A percentile compares a stretch with the other conserved stretches of the same genome.
These are phyloP conservation scores for Xerocomus minutiporus DNA, from an alignment of 1,284 basidiomycete genomes.

Conservation along the genomic window DNA sequence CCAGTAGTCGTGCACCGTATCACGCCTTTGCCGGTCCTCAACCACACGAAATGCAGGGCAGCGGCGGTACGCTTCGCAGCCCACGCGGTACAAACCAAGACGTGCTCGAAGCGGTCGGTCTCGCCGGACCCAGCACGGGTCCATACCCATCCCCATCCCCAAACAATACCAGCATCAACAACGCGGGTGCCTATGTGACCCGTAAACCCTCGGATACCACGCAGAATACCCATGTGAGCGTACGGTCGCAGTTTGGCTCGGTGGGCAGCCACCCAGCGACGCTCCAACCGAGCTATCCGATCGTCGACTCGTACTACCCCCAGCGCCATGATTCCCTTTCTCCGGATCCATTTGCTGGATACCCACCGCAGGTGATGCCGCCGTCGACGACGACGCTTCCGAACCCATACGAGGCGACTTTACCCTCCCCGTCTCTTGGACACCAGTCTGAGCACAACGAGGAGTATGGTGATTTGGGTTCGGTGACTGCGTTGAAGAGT, in stretches of 20 bases:
- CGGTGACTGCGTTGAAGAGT: slow-evolving; percentile 6
- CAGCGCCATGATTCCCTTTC: slow-evolving; percentile 15
- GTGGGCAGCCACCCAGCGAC: slow-evolving; percentile 13
- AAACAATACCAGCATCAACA: background rate
- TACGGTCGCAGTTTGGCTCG: slow-evolving; percentile 26
- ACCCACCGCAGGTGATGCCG: slow-evolving; percentile 12
- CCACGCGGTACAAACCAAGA: slow-evolving; percentile 23
- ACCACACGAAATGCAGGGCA: slow-evolving; percentile 10
- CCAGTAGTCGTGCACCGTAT: slow-evolving; percentile 40
- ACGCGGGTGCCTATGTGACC: background rate
- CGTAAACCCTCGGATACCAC: slow-evolving; percentile 25
- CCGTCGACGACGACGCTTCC: slow-evolving; percentile 24
- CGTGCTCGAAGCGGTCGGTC: slow-evolving; percentile 29
- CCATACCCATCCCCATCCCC: slow-evolving; percentile 4
- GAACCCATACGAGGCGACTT: slow-evolving; percentile 17
- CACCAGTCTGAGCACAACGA: slow-evolving; percentile 15
- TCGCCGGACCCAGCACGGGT: slow-evolving; percentile 18
- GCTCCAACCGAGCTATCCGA: slow-evolving; percentile 26
- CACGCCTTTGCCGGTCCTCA: slow-evolving; percentile 41
- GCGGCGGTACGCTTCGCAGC: slow-evolving; percentile 12
- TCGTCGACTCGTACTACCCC: slow-evolving; percentile 26
- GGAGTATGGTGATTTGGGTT: slow-evolving; percentile 8
- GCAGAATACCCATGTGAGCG: slow-evolving; percentile 21
- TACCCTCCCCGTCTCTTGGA: slow-evolving; percentile 10
- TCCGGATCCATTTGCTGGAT: slow-evolving; percentile 31